Evolutionary conservation across 1,284 basidiomycete species (phyloP), one percentile per base, ranked within the genome.

Genomic region (Exobasidium cylindrosporum): DNA sequence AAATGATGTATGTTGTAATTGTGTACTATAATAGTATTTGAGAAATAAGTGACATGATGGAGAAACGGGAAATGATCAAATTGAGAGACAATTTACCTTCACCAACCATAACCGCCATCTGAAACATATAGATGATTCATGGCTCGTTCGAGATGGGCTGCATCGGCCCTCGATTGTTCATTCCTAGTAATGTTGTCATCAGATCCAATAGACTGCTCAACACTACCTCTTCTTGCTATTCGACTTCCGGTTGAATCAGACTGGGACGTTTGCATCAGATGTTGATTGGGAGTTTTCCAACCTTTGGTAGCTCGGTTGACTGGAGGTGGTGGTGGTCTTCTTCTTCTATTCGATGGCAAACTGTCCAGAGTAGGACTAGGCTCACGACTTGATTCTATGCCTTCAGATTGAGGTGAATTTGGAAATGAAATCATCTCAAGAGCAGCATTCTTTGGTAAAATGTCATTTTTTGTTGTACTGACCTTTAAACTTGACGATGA

Each of bases 241-340:
- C 35, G 10, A 40, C 17, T 10, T 17, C 26, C n/a, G 26, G 17
- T 13, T 21, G 47, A 13, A 4, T 14, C n/a, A 28, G 47, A 50
- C n/a, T 50, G n/a, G 17, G 43, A 23, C 11, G 23, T 4, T 3
- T 4, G 17, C 3, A 23, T 4, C 11, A 14, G 43, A 45, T 11
- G 17, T 4, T 13, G 13, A 50, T 24, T 26, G 26, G 13, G n/a
- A 23, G n/a, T 28, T 7, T 35, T 21, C 5, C 26, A 14, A 17
- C 21, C 29, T 26, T 55, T 55, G 4, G 53, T 55, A 13, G 53
- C 14, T 26, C 53, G 4, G 32, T 55, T 31, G 3, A 44, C 32
- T 4, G 53, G 53, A 14, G 53, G 53, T 11, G 53, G 53, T n/a
- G 53, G 53, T 23, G 53, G 53, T 32, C 53, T 55, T 32, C 53